A percentile compares a stretch with the other conserved stretches of the same genome.
phyloP scores from a whole-genome alignment of 495 filamentous ascomycete genomes.

The Neurospora sublineolata region DNA sequence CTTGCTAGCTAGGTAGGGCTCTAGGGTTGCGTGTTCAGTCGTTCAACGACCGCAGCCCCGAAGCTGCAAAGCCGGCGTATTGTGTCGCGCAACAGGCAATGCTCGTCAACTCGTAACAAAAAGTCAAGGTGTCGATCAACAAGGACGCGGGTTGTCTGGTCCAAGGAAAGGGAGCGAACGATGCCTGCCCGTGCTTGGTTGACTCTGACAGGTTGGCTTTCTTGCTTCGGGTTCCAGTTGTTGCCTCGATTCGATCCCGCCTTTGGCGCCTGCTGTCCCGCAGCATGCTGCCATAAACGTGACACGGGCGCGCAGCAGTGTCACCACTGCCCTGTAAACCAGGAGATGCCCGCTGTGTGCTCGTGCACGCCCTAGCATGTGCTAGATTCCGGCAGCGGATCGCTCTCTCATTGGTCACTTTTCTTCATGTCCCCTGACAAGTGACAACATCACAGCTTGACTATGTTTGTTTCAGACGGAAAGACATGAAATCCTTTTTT shows the following conservation, averaged over 20 bases:
- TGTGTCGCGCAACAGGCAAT: background rate
- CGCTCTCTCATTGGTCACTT: background rate
- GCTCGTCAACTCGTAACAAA: background rate
- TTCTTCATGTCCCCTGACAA: background rate
- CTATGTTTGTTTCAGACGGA: background rate
- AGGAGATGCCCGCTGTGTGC: constrained; percentile 1
- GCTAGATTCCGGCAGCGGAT: background rate
- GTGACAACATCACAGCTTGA: background rate
- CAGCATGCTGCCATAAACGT: background rate
- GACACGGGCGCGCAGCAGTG: constrained; percentile 12
- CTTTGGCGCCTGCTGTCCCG: background rate
- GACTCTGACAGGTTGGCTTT: background rate
- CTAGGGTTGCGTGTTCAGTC: background rate
- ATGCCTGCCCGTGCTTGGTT: background rate
- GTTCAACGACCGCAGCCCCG: background rate
- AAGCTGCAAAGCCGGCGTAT: background rate
- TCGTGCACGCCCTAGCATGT: background rate
- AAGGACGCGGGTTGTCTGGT: background rate
- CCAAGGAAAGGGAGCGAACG: background rate
- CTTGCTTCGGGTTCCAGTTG: background rate
- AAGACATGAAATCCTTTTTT: background rate
- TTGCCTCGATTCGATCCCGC: background rate
- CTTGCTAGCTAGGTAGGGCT: background rate
- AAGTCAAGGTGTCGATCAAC: background rate
- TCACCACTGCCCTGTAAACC: background rate